Conservation (phyloP, 176 grass and related monocot species). For the Luzula sylvatica region DNA sequence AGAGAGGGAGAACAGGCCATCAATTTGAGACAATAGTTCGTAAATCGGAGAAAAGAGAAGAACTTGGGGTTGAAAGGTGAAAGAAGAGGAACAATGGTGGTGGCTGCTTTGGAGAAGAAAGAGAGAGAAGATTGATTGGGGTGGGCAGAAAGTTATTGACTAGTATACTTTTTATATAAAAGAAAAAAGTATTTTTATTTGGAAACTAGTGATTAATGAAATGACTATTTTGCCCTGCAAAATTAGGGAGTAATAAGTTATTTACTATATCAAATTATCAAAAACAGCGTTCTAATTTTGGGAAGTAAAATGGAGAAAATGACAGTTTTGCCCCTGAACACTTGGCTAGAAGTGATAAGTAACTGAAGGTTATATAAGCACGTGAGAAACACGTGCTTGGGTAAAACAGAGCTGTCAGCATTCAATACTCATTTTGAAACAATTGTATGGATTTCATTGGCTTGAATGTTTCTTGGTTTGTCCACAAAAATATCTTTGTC, state of each 20-base stretch:
- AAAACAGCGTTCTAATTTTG: background rate
- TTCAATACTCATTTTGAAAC: too few species aligned
- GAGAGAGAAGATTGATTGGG: background rate
- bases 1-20: slow-evolving; percentile 68
- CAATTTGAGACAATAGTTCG: slow-evolving; percentile 10
- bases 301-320: background rate
- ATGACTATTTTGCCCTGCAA: background rate
- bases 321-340: too few species aligned
- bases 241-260: too few species aligned
- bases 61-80: background rate
- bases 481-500: too few species aligned
- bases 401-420: too few species aligned
- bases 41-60: background rate
- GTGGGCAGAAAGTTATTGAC: background rate
- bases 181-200: background rate
- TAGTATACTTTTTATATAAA: slow-evolving; percentile 10
- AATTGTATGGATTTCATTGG: too few species aligned
- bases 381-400: too few species aligned
- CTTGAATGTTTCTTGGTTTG: too few species aligned
- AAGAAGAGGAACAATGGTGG: background rate
- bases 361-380: too few species aligned
- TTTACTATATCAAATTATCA: too few species aligned
- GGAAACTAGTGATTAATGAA: too few species aligned
- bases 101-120: slow-evolving; percentile 2
- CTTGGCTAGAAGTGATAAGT: too few species aligned